A percentile compares a stretch with the other conserved stretches of the same genome.
phyloP scores from a whole-genome alignment of 768 basidiomycete species.

The Amanita rimosa region DNA sequence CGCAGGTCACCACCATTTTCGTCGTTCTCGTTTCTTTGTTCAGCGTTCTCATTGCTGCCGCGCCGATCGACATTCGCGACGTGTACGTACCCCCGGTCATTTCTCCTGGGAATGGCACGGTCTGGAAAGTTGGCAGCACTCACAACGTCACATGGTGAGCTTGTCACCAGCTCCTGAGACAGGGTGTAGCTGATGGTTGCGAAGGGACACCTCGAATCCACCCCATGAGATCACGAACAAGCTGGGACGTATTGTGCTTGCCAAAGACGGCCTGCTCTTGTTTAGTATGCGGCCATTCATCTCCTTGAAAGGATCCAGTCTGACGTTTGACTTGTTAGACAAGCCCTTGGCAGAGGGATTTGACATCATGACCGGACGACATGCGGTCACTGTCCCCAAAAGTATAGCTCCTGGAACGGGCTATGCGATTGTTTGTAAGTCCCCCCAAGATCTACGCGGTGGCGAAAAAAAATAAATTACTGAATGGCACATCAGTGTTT shows the following conservation, averaged over 20 bases:
- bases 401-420: slow-evolving; percentile 21
- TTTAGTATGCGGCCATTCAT: slow-evolving; percentile 16
- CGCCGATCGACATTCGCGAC: slow-evolving; percentile 17
- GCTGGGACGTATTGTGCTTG: slow-evolving; percentile 27
- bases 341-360: slow-evolving; percentile 28
- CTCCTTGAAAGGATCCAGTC: background rate
- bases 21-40: slow-evolving; percentile 13
- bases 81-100: slow-evolving; percentile 22
- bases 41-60: slow-evolving; percentile 15
- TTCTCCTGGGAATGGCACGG: slow-evolving; percentile 14
- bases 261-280: slow-evolving; percentile 19
- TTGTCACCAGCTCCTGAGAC: background rate
- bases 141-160: slow-evolving; percentile 22
- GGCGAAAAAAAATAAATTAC: slow-evolving; percentile 3
- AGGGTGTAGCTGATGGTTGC: background rate
- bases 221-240: slow-evolving; percentile 31
- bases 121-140: slow-evolving; percentile 18
- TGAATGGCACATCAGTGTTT: slow-evolving; percentile 24
- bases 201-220: slow-evolving; percentile 27
- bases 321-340: slow-evolving; percentile 11
- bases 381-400: slow-evolving; percentile 27
- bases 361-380: slow-evolving; percentile 20
- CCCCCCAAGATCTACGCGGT: background rate
- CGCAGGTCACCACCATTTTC: slow-evolving; percentile 11
- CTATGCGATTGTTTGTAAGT: slow-evolving; percentile 36